A percentile compares a stretch with the other conserved stretches of the same genome.
phyloP scores from a whole-genome alignment of 345 rosid species.

The Anacardium occidentale region DNA sequence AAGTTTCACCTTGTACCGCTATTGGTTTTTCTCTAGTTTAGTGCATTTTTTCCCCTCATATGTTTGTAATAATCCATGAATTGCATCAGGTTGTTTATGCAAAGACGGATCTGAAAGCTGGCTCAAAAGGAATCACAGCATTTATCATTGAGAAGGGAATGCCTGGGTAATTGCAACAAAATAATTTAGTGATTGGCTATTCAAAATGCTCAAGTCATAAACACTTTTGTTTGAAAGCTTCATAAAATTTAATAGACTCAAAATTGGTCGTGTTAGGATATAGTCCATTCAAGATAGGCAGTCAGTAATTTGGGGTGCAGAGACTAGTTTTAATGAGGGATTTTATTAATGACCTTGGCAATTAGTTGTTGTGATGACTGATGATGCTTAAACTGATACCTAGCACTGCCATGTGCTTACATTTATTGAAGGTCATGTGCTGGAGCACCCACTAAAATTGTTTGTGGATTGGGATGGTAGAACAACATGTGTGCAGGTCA shows the following conservation, averaged over 20 bases:
- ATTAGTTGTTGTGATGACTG: neutral
- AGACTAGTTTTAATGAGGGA: neutral
- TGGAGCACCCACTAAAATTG: neutral
- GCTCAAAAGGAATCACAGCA: constrained; percentile 94
- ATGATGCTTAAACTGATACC: neutral
- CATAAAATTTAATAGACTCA: neutral
- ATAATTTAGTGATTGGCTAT: neutral
- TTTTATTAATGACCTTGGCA: neutral
- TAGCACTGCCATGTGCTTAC: neutral
- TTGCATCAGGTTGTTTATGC: constrained; percentile 76
- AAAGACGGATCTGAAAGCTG: constrained; percentile 66
- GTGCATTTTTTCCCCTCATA: neutral
- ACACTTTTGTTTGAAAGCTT: neutral
- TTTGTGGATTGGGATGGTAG: neutral
- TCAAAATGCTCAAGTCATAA: neutral
- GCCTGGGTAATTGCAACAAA: constrained; percentile 60
- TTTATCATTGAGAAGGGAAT: constrained; percentile 90
- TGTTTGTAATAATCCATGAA: constrained; percentile 15
- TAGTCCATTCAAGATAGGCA: neutral
- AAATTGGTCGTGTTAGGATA: constrained; percentile 1
- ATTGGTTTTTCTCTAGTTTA: neutral
- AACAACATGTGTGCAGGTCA: neutral
- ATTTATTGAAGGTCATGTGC: neutral
- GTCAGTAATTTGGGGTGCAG: neutral
- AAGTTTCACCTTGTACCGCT: neutral